Base-by-base conservation (phyloP, 139 green algal species). In the Volvox reticuliferus region DNA sequence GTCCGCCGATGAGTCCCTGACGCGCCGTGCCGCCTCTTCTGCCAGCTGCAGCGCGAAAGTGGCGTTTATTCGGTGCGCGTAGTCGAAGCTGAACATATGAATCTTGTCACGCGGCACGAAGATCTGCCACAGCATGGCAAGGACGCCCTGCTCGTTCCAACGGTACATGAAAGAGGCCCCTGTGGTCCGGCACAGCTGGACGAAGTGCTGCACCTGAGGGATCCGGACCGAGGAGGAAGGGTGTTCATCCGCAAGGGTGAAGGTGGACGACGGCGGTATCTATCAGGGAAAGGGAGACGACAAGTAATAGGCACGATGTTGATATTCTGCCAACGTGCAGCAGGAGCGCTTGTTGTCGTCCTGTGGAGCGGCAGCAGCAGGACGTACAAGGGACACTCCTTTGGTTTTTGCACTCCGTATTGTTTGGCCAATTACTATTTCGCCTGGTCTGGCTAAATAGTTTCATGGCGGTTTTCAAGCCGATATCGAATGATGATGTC, bases 141-240 rank as follows among this genome's bases (percentile, higher is more conserved):
- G 18, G 17, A 92, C 82, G 35, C 30, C 63, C 73, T 92, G 89
- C 81, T 92, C 89, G 61, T 92, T 92, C 89, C 89, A 92, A 28
- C 89, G 78, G 81, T 89, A 92, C 20, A 5, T 12, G 24, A 79
- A 89, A 18, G 85, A 12, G 33, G 78, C 84, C 32, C 81, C 69
- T 12, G 35, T 86, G 2, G 44, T 12, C 2, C 84, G 71, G 32
- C 84, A 88, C 44, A 92, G 89, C 71, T 92, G 69, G 69, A 92
- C 67, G 35, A 92, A 92, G 68, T 35, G 71, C 13, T 92, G 55
- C 24, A 89, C 81, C 77, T 86, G 62, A 73, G 65, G 16, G 24
- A 17, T 30, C 65, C 21, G 65, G 65, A 5, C 21, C 2, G 65
- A 73, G 65, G 65, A 73, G 65, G 65, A 12, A 12, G 65, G 65